Percentiles rank a stretch among this genome's conserved stretches.
Evolutionary conservation across 805 yeast genomes (phyloP).

Genomic region (Kurtzmaniella cleridarum): DNA sequence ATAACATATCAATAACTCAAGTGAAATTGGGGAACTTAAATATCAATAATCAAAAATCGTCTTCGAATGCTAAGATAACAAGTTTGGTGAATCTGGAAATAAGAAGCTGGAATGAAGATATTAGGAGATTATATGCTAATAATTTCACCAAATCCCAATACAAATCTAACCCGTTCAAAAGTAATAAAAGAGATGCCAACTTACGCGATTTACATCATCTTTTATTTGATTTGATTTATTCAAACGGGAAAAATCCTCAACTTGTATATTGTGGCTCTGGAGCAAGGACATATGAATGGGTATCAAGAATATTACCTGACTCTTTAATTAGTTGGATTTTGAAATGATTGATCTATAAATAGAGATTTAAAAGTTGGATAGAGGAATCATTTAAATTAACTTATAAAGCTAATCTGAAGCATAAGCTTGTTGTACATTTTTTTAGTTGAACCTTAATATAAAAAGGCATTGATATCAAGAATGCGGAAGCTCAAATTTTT

Average conservation of each 20-base stretch:
- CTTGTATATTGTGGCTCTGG: slow-evolving; percentile 40
- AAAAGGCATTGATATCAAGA: no score
- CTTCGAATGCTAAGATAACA: slow-evolving; percentile 16
- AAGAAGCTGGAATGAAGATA: slow-evolving; percentile 33
- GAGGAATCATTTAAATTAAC: no score
- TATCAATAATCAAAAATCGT: slow-evolving; percentile 17
- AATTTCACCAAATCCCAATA: slow-evolving; percentile 27
- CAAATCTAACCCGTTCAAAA: slow-evolving; percentile 23
- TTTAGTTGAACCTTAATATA: no score
- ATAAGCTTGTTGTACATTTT: no score
- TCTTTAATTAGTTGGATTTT: slow-evolving; percentile 22
- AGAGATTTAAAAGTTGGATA: no score
- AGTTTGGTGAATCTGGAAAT: slow-evolving; percentile 32
- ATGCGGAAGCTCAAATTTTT: no score
- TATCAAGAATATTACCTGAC: slow-evolving; percentile 28
- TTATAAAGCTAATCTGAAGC: no score
- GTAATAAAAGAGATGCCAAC: slow-evolving; percentile 24
- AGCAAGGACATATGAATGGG: slow-evolving; percentile 32
- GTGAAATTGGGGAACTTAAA: slow-evolving; percentile 36
- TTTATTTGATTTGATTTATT: slow-evolving; percentile 33
- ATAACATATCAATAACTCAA: slow-evolving; percentile 33
- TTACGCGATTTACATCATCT: slow-evolving; percentile 35
- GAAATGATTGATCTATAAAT: slow-evolving; percentile 1
- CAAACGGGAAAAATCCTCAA: slow-evolving; percentile 16
- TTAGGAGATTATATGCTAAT: slow-evolving; percentile 26